Evolutionary conservation across 2,329 filamentous ascomycete genomes (phyloP).

Genomic region (Verticillium nonalfalfae): DNA sequence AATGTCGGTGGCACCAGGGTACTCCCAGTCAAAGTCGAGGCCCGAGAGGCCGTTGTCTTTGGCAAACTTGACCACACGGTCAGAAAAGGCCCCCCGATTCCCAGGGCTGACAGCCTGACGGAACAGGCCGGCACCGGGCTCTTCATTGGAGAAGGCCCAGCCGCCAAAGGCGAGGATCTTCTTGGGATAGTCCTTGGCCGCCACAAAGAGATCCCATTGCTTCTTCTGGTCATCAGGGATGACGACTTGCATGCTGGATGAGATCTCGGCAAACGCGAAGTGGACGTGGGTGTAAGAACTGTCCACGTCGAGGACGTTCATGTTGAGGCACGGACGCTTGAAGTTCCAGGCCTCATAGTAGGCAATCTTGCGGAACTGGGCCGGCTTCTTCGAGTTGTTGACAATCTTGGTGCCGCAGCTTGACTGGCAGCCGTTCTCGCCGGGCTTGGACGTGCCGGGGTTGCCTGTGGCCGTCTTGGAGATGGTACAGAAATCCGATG

Average conservation of each 20-base stretch:
- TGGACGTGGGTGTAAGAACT: constrained; percentile 24
- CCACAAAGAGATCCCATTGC: constrained; percentile 23
- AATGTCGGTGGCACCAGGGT: constrained; percentile 22
- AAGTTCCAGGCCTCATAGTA: constrained; percentile 28
- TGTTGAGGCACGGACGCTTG: constrained; percentile 21
- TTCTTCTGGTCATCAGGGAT: not conserved
- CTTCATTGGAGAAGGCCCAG: not conserved
- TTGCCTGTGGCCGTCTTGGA: constrained; percentile 9
- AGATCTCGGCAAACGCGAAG: constrained; percentile 27
- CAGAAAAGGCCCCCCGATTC: not conserved
- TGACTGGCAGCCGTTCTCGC: constrained; percentile 19
- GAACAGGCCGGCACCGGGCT: not conserved
- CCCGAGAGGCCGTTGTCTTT: constrained; percentile 26
- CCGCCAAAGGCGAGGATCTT: not conserved
- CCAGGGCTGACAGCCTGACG: not conserved
- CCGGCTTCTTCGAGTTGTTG: constrained; percentile 10
- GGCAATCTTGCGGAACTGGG: constrained; percentile 12
- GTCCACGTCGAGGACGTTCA: constrained; percentile 16
- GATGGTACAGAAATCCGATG: constrained; percentile 31
- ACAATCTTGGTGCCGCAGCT: constrained; percentile 25
- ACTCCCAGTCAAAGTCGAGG: constrained; percentile 37
- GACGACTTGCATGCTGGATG: constrained; percentile 8
- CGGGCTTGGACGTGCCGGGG: constrained; percentile 13
- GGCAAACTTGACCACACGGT: not conserved
- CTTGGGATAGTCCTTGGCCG: constrained; percentile 8